Base-by-base conservation (phyloP, 306 rosid genomes). In the Cucurbita moschata region DNA sequence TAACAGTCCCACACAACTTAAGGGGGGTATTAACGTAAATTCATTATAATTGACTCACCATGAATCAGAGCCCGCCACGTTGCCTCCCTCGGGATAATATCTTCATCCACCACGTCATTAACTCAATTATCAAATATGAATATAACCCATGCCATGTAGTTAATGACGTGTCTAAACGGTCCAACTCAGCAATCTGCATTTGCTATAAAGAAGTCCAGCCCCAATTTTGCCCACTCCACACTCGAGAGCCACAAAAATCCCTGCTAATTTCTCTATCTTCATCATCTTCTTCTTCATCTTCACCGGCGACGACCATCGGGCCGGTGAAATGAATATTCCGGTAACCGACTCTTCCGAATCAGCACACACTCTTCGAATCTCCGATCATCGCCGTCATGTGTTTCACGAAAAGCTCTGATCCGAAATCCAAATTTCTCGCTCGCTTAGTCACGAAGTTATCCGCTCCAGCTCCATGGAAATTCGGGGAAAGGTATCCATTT, bases 381-480 rank as follows among this genome's bases (percentile, higher is more conserved):
- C 89, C 79, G 90, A 86, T 75, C 93, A 87, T 83, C 96, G 96
- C 75, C 84, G 89, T 42, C 96, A 93, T 73, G 93, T 82, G 59
- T 93, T 93, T 81, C 97, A 86, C 79, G 96, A 92, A 83, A 74
- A 71, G 10, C 62, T n/a, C 76, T 82, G 66, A 84, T 65, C 76
- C 65, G 23, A 75, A 81, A 80, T 66, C 61, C 53, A 46, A 66
- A 3, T 67, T 77, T 46, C 67, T 81, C 51, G 59, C 58, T 77
- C 77, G 73, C 80, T 52, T 49, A 38, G 51, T 43, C 6, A 38
- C 55, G 67, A 79, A 65, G 84, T 80, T 75, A 80, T 71, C 58
- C 74, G 43, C 55, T 11, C 21, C 58, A 46, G 12, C 16, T 35
- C 58, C 75, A 49, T 52, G 58, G 75, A 71, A 71, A 35, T 71